These are phyloP conservation scores for Phytophthora cryptogea DNA, from an alignment of 352 stramenopile species.

Conservation along the genomic window DNA sequence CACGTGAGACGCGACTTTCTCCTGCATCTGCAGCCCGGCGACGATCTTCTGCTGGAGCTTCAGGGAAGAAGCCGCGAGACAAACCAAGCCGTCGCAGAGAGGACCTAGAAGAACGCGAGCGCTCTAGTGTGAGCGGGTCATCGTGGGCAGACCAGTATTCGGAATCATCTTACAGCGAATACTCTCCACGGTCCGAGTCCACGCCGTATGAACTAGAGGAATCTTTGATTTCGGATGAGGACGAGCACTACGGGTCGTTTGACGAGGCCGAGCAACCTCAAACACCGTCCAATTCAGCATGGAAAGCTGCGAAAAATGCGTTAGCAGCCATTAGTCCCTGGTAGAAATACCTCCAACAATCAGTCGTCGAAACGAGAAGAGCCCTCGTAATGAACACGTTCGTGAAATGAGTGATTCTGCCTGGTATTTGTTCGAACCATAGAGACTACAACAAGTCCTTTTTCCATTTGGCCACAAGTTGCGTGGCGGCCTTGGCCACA, in stretches of 20 bases:
- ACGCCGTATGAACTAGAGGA: conserved; percentile 67
- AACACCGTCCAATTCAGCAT: conserved; percentile 33
- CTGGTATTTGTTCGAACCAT: conserved; percentile 13
- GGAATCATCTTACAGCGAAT: conserved; percentile 43
- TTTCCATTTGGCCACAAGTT: conserved; percentile 87
- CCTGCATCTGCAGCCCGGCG: conserved; percentile 23
- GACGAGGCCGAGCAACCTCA: conserved; percentile 28
- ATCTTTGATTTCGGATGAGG: conserved; percentile 67
- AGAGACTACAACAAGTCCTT: conserved; percentile 72
- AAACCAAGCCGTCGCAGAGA: conserved; percentile 24
- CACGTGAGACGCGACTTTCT: conserved; percentile 41
- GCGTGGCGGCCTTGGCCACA: conserved; percentile 67
- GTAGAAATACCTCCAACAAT: conserved; percentile 32
- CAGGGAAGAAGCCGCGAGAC: conserved; percentile 26
- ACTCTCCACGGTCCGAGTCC: conserved; percentile 30
- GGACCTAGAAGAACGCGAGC: conserved; percentile 24
- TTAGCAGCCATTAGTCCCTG: conserved; percentile 78
- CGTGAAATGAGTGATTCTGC: conserved; percentile 1
- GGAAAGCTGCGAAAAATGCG: conserved; percentile 55
- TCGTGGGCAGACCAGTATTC: conserved; percentile 32
- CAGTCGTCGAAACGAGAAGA: conserved; percentile 1
- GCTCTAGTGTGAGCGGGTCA: conserved; percentile 25
- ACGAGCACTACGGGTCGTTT: conserved; percentile 79
- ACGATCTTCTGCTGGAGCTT: conserved; percentile 21
- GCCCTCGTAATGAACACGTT: conserved; percentile 11